Evolutionary conservation across 805 yeast species (phyloP).

Genomic region (Lipomyces japonicus): DNA sequence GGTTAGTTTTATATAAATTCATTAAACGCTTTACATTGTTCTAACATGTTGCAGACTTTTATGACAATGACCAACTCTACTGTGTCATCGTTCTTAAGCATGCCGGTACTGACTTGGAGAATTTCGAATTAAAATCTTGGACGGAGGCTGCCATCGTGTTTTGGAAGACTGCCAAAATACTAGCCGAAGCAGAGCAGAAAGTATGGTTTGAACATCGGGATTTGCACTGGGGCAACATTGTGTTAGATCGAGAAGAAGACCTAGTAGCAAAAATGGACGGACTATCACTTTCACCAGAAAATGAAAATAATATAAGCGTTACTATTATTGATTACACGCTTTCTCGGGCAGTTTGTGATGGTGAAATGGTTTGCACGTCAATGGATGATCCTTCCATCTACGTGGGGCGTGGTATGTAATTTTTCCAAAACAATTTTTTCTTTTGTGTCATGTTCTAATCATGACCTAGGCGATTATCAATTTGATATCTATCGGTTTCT

Average conservation of each 20-base stretch:
- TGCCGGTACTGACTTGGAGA: slow-evolving; percentile 45
- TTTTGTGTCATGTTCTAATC: not conserved
- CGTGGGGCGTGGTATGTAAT: slow-evolving; percentile 42
- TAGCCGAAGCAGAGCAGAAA: slow-evolving; percentile 51
- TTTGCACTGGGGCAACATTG: slow-evolving; percentile 61
- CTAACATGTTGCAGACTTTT: slow-evolving; percentile 31
- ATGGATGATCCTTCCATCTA: slow-evolving; percentile 63
- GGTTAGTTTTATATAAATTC: not conserved
- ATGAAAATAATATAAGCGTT: slow-evolving; percentile 32
- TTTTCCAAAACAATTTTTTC: not conserved
- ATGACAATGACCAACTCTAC: slow-evolving; percentile 37
- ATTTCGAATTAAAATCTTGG: slow-evolving; percentile 41
- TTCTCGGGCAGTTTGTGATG: slow-evolving; percentile 45
- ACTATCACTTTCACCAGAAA: slow-evolving; percentile 11
- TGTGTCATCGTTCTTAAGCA: slow-evolving; percentile 38
- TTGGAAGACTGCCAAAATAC: slow-evolving; percentile 49
- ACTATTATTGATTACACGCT: slow-evolving; percentile 58
- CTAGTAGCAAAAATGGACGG: slow-evolving; percentile 15
- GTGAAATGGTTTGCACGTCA: slow-evolving; percentile 47
- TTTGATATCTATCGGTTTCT: slow-evolving; percentile 58
- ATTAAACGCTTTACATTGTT: not conserved
- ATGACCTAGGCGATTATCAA: slow-evolving; percentile 51
- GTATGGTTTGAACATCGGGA: slow-evolving; percentile 68
- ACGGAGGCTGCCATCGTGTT: slow-evolving; percentile 46
- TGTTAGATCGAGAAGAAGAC: slow-evolving; percentile 39